A percentile compares a stretch with the other conserved stretches of the same genome.
Conservation (phyloP, 78 protist species). For the Parvularia atlantis region DNA sequence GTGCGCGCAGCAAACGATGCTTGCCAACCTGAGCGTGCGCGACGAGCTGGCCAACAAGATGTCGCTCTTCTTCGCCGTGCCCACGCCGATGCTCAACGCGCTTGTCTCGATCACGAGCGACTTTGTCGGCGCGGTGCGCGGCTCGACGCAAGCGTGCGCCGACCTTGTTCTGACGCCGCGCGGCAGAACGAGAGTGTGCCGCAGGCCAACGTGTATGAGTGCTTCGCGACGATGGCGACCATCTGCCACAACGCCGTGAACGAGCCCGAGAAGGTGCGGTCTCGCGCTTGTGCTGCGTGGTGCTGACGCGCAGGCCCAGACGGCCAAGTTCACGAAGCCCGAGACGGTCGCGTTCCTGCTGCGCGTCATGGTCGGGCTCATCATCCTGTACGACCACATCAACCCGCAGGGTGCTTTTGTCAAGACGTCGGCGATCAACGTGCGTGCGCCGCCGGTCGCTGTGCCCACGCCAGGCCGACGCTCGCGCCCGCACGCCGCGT, state of each 20-base stretch:
- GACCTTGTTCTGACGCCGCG: neutral
- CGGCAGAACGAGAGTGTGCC: slow-evolving; percentile 38
- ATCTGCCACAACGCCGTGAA: slow-evolving; percentile 63
- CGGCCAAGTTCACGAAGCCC: slow-evolving; percentile 26
- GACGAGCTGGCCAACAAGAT: slow-evolving; percentile 67
- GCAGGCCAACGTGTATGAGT: slow-evolving; percentile 44
- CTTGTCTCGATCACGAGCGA: slow-evolving; percentile 48
- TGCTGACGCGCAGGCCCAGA: slow-evolving; percentile 21
- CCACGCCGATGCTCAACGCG: slow-evolving; percentile 72
- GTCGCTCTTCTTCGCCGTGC: slow-evolving; percentile 71
- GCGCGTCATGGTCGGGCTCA: slow-evolving; percentile 60
- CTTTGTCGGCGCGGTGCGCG: slow-evolving; percentile 28
- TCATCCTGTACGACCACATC: slow-evolving; percentile 65
- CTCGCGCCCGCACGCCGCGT: neutral
- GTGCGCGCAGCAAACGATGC: neutral
- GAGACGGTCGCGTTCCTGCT: slow-evolving; percentile 57
- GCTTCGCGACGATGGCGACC: slow-evolving; percentile 50
- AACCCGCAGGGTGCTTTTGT: slow-evolving; percentile 58
- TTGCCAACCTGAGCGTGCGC: slow-evolving; percentile 51
- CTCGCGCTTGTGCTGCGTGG: neutral
- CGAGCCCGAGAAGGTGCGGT: no score
- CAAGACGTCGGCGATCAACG: slow-evolving; percentile 55
- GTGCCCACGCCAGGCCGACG: neutral
- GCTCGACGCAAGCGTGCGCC: no score
- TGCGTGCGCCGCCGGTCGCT: neutral